A percentile compares a stretch with the other conserved stretches of the same genome.
These are phyloP conservation scores for Penicillium crustosum DNA, from an alignment of 2,329 filamentous ascomycete genomes.

Conservation along the genomic window DNA sequence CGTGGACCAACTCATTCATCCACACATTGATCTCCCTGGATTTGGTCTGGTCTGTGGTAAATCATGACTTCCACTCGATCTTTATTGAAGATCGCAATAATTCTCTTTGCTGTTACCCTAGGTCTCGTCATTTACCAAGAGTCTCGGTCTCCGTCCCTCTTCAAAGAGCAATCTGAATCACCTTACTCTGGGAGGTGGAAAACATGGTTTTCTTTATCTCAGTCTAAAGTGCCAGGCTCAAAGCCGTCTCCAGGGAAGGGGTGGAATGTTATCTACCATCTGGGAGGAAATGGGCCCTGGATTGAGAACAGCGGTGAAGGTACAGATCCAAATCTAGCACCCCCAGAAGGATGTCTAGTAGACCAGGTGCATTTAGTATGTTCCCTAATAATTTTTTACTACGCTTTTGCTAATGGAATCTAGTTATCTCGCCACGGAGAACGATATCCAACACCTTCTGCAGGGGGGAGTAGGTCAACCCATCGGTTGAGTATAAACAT, in stretches of 20 bases:
- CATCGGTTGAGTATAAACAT: neutral
- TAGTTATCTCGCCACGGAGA: conserved; percentile 61
- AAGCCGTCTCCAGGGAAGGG: conserved; percentile 12
- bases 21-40: neutral
- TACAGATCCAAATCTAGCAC: conserved; percentile 38
- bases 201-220: conserved; percentile 21
- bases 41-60: neutral
- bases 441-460: conserved; percentile 55
- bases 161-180: neutral
- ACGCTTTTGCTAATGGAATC: conserved; percentile 4
- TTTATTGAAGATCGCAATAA: neutral
- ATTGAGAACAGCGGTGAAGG: conserved; percentile 49
- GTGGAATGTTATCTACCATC: conserved; percentile 55
- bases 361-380: conserved; percentile 61
- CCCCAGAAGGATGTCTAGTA: conserved; percentile 51
- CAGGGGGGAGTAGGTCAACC: conserved; percentile 49
- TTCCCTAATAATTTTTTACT: neutral
- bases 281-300: conserved; percentile 58
- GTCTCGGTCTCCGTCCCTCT: neutral
- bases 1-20: neutral
- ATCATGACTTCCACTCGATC: neutral
- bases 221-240: neutral
- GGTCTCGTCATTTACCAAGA: neutral
- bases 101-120: neutral
- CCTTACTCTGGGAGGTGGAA: conserved; percentile 23